Conservation (phyloP, 164 flowering plant genomes). For the Vitis riparia region DNA sequence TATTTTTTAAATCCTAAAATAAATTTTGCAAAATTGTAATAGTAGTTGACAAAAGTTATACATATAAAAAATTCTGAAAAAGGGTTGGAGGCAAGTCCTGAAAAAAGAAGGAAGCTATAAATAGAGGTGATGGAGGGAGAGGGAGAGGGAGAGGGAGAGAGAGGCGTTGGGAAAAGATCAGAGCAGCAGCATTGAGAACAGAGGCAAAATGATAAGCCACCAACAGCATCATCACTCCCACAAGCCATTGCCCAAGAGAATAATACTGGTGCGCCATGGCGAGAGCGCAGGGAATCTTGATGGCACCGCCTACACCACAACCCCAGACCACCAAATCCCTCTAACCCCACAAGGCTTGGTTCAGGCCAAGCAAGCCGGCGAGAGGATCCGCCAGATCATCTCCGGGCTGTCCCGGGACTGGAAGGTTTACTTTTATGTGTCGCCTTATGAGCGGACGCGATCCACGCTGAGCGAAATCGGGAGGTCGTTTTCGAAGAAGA, state of each 20-base stretch:
- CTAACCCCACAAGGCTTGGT: constrained; percentile 53
- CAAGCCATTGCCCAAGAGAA: constrained; percentile 64
- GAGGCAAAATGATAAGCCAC: background rate
- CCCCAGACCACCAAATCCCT: constrained; percentile 79
- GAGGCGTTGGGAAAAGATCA: background rate
- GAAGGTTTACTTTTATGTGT: constrained; percentile 87
- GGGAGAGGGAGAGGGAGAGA: background rate
- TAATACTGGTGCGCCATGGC: constrained; percentile 86
- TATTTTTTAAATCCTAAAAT: too few relatives aligned
- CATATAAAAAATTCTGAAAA: too few relatives aligned
- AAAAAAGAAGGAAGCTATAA: too few relatives aligned
- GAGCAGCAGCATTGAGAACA: background rate
- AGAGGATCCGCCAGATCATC: constrained; percentile 34
- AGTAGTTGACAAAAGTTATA: too few relatives aligned
- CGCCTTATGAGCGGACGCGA: constrained; percentile 81
- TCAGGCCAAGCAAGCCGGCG: constrained; percentile 70
- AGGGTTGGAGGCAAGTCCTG: too few relatives aligned
- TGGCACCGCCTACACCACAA: constrained; percentile 61
- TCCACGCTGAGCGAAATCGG: constrained; percentile 85
- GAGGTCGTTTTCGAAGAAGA: constrained; percentile 48
- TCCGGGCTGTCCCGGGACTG: constrained; percentile 30
- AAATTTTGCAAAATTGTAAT: too few relatives aligned
- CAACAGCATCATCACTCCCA: background rate
- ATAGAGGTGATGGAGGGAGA: background rate
- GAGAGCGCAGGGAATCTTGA: constrained; percentile 84